Base-by-base conservation (phyloP, 2,329 filamentous ascomycete species). In the Fusarium compactum region DNA sequence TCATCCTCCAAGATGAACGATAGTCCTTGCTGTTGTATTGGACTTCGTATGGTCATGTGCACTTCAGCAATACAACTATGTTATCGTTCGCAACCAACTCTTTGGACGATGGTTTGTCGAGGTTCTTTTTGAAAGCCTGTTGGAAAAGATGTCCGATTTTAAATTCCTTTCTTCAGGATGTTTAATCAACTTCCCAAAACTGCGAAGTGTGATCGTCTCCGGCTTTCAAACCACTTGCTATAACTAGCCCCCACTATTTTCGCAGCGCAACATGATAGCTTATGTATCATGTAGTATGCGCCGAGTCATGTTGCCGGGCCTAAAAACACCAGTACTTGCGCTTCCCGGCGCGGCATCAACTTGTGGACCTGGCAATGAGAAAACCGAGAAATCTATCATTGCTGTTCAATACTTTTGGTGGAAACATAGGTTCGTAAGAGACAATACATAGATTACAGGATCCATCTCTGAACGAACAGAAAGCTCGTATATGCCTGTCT, bases 221-320 rank as follows among this genome's bases (percentile, higher is more conserved):
- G 15, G 12, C 24, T 48, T 27, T 29, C 27, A 43, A 46, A 45
- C 20, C 14, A 34, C n/a, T 46, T 25, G 29, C 30, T 43, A 30
- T 27, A 52, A 51, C 18, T 16, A 18, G 25, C 46, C 41, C 52
- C 51, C 43, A 38, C 56, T 50, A 20, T 29, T 29, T 41, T 46
- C 41, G 27, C 59, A 65, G 55, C 25, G 32, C 41, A 22, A 58
- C 54, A 16, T 40, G 27, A 54, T 65, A 50, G 24, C 61, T 72
- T 73, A 38, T 18, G 34, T 38, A 74, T 73, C 69, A 44, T 43
- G 38, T 32, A 71, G 46, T 58, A 58, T 53, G 51, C 46, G 58
- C 25, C 52, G 65, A 58, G 62, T 63, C 66, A 69, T 64, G 68
- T 47, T 43, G 52, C 41, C 51, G 64, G 45, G 48, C 58, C 62